Evolutionary conservation across 1,284 basidiomycete species (phyloP).

Genomic region (Moniliella sp.): DNA sequence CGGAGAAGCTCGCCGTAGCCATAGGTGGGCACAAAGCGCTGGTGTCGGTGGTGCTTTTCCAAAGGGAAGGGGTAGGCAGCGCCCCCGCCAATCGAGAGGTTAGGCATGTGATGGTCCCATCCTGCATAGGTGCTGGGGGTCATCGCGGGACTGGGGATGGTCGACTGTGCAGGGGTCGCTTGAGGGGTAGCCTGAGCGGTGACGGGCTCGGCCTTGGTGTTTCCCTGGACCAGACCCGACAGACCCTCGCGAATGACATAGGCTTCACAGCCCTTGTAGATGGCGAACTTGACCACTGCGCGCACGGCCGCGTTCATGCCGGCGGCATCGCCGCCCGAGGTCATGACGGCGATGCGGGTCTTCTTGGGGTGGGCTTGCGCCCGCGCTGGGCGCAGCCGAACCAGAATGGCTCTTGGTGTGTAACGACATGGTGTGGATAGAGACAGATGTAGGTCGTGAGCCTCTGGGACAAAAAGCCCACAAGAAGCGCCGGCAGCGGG

Average conservation of each 20-base stretch:
- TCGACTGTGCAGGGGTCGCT: neutral
- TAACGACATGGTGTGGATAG: no score
- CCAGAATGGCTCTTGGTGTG: no score
- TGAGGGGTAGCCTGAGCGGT: neutral
- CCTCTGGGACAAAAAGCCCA: no score
- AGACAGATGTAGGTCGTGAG: no score
- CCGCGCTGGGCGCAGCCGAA: no score
- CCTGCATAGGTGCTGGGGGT: slow-evolving; percentile 4
- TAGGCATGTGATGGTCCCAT: slow-evolving; percentile 17
- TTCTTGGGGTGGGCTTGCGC: no score
- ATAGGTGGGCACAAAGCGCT: slow-evolving; percentile 49
- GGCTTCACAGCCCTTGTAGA: slow-evolving; percentile 43
- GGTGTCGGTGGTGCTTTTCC: no score
- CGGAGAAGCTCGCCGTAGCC: slow-evolving; percentile 71
- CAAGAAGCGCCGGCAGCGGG: no score
- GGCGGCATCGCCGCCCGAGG: slow-evolving; percentile 86
- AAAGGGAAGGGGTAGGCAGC: no score
- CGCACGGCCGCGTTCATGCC: slow-evolving; percentile 38
- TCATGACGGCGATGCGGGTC: slow-evolving; percentile 84
- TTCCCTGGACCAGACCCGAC: slow-evolving; percentile 58
- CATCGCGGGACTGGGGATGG: slow-evolving; percentile 12
- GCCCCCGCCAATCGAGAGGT: slow-evolving; percentile 8
- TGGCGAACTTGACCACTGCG: slow-evolving; percentile 31
- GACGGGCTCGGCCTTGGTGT: slow-evolving; percentile 18
- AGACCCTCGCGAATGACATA: slow-evolving; percentile 59